Evolutionary conservation across 768 basidiomycete species (phyloP).

Genomic region (Pulveroboletus frians): DNA sequence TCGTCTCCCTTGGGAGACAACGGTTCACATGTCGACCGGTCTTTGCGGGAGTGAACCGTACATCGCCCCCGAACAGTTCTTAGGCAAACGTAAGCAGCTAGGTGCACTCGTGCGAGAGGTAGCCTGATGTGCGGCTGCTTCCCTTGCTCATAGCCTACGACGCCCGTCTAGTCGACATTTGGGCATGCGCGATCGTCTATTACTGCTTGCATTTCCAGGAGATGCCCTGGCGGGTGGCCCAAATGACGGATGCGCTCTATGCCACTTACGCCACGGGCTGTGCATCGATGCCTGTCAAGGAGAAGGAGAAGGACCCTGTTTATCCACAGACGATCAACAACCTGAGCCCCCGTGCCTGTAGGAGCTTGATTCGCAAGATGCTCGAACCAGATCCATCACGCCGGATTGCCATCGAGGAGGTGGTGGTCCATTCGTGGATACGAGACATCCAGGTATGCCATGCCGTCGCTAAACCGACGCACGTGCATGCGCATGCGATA

Average conservation of each 20-base stretch:
- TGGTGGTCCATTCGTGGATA: conserved; percentile 75
- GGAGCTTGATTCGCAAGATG: conserved; percentile 85
- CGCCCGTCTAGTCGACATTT: conserved; percentile 94
- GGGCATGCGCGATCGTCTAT: conserved; percentile 96
- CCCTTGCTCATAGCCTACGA: conserved; percentile 71
- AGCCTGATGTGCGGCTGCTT: conserved; percentile 32
- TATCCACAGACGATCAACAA: conserved; percentile 76
- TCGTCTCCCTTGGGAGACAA: conserved; percentile 95
- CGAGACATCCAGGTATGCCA: conserved; percentile 79
- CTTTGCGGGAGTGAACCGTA: conserved; percentile 98
- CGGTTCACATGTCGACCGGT: conserved; percentile 94
- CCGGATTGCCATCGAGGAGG: conserved; percentile 73
- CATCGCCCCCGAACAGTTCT: conserved; percentile 97
- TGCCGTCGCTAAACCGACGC: conserved; percentile 53
- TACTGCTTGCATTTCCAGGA: conserved; percentile 99
- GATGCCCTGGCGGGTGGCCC: conserved; percentile 95
- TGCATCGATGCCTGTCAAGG: conserved; percentile 21
- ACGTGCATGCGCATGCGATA: conserved; percentile 67
- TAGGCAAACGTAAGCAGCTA: conserved; percentile 83
- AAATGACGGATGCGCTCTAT: conserved; percentile 75
- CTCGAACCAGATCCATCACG: conserved; percentile 88
- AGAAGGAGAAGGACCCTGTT: conserved; percentile 28
- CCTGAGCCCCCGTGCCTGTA: conserved; percentile 78
- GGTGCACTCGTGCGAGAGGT: conserved; percentile 31
- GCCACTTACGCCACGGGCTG: conserved; percentile 58